Conservation (phyloP, 768 basidiomycete species). For the Crepidotus variabilis region DNA sequence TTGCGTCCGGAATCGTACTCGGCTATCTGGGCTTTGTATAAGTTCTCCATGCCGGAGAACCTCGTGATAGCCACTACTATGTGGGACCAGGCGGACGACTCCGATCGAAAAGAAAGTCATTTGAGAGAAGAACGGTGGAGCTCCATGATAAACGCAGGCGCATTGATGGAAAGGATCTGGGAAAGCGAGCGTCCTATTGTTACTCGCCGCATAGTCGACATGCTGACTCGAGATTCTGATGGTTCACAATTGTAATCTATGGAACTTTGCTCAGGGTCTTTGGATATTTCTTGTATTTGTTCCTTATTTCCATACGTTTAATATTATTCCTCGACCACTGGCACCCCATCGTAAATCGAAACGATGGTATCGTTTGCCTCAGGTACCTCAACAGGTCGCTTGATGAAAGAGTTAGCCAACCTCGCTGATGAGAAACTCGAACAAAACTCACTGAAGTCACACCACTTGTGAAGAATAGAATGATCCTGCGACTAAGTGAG, state of each 20-base stretch:
- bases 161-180: not conserved
- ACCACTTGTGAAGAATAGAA: not conserved
- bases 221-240: not conserved
- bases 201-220: not conserved
- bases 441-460: not conserved
- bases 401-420: too few species aligned
- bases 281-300: too few species aligned
- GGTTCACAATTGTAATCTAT: too few species aligned
- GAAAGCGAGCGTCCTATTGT: not conserved
- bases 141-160: not conserved
- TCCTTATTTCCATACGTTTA: too few species aligned
- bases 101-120: not conserved
- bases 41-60: conserved; percentile 43
- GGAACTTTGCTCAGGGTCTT: too few species aligned
- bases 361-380: too few species aligned
- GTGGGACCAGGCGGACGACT: conserved; percentile 30
- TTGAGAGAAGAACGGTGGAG: not conserved
- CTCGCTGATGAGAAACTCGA: too few species aligned
- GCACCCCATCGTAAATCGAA: too few species aligned
- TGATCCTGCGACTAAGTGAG: not conserved
- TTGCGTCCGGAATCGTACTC: conserved; percentile 36
- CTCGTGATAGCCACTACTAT: conserved; percentile 47
- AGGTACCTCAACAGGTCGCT: too few species aligned
- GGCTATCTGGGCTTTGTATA: conserved; percentile 45
- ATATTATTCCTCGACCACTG: too few species aligned